phyloP scores from a whole-genome alignment of 192 early-diverging fungal genomes.

The Backusella sp. region DNA sequence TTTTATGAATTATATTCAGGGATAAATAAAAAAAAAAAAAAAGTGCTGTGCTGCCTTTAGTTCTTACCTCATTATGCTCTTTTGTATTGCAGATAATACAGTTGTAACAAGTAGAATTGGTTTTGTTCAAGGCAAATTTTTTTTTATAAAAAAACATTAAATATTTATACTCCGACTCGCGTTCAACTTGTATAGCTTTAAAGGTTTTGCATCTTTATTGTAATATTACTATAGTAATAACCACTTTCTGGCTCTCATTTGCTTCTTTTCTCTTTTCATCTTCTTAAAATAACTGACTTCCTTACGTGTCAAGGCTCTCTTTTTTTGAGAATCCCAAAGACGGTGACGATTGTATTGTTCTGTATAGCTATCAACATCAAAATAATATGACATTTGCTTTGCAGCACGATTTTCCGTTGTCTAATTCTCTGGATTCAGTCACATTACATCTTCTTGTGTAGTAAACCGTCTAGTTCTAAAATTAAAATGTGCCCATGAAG shows the following conservation, averaged over 20 bases:
- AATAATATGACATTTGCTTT: constrained; percentile 41
- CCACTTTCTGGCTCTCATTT: constrained; percentile 37
- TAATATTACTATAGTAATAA: constrained; percentile 12
- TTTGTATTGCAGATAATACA: neutral
- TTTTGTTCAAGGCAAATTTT: neutral
- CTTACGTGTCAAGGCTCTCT: constrained; percentile 28
- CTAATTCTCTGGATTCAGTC: constrained; percentile 36
- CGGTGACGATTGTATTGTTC: constrained; percentile 25
- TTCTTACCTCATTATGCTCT: constrained; percentile 5
- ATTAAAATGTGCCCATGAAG: constrained; percentile 38
- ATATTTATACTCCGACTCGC: neutral
- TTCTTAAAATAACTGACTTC: constrained; percentile 37
- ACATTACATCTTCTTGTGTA: constrained; percentile 20
- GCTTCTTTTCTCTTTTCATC: constrained; percentile 40
- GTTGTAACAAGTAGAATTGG: neutral
- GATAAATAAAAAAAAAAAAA: neutral
- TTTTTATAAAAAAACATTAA: neutral
- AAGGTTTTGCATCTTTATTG: neutral
- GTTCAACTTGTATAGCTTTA: neutral
- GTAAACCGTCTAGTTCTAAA: constrained; percentile 38
- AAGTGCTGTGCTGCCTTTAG: neutral
- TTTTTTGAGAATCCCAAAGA: neutral
- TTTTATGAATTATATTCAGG: neutral
- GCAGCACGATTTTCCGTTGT: constrained; percentile 35
- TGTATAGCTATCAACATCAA: constrained; percentile 42